A percentile compares a stretch with the other conserved stretches of the same genome.
Evolutionary conservation across 2,329 filamentous ascomycete species (phyloP).

Genomic region (Cladosporium sp.): DNA sequence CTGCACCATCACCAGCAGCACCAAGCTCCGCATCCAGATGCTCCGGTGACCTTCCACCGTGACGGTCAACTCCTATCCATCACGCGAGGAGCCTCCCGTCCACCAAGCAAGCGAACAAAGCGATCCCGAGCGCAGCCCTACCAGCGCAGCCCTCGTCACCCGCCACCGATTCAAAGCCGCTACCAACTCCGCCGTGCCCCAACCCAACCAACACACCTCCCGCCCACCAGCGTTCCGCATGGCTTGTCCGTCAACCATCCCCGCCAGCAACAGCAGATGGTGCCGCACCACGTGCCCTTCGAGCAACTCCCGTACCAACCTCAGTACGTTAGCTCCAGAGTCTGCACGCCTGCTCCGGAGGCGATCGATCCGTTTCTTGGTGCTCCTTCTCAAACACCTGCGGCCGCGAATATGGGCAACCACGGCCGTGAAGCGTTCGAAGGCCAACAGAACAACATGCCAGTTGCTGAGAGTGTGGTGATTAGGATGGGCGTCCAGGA

Average conservation of each 20-base stretch:
- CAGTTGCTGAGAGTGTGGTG: not conserved
- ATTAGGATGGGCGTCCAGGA: constrained; percentile 17
- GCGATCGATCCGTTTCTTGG: constrained; percentile 15
- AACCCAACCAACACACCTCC: constrained; percentile 21
- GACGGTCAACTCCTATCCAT: constrained; percentile 27
- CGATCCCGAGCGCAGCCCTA: constrained; percentile 21
- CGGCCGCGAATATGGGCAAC: not conserved
- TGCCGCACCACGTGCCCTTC: not conserved
- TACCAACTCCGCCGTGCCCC: constrained; percentile 20
- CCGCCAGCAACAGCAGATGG: constrained; percentile 18
- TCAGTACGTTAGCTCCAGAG: constrained; percentile 22
- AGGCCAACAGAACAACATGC: not conserved
- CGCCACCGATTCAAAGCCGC: not conserved
- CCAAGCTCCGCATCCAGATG: not conserved
- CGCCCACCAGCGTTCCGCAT: constrained; percentile 25
- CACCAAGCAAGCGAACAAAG: constrained; percentile 22
- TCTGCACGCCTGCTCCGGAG: constrained; percentile 28
- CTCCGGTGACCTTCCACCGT: constrained; percentile 28
- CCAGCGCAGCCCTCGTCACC: constrained; percentile 7
- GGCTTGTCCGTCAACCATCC: constrained; percentile 5
- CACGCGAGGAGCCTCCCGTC: constrained; percentile 18
- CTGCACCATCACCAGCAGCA: constrained; percentile 9
- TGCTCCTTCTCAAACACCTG: not conserved
- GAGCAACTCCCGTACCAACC: constrained; percentile 18
- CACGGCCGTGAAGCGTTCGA: not conserved